phyloP scores from a whole-genome alignment of 2,329 filamentous ascomycete species.

The Claviceps maximensis region DNA sequence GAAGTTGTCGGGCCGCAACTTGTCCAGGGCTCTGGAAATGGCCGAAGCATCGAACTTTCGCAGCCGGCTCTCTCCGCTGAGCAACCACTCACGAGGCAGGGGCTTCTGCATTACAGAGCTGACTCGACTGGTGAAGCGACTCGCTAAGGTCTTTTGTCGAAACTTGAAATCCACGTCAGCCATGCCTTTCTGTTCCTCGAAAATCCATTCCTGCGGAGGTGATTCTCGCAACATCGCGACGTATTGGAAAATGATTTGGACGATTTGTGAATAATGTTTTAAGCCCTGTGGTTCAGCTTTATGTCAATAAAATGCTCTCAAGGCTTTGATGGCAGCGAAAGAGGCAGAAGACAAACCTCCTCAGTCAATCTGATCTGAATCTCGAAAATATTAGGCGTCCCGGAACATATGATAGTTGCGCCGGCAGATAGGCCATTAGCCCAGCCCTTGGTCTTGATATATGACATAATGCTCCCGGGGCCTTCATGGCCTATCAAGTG shows the following conservation, averaged over 20 bases:
- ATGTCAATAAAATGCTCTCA: not conserved
- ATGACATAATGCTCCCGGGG: slow-evolving; percentile 80
- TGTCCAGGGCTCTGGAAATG: slow-evolving; percentile 61
- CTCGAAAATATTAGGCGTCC: slow-evolving; percentile 63
- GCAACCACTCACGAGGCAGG: slow-evolving; percentile 70
- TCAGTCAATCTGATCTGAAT: slow-evolving; percentile 70
- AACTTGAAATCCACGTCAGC: slow-evolving; percentile 92
- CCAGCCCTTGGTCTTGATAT: slow-evolving; percentile 84
- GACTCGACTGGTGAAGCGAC: slow-evolving; percentile 73
- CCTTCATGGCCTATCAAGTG: slow-evolving; percentile 89
- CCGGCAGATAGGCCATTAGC: slow-evolving; percentile 73
- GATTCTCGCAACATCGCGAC: slow-evolving; percentile 71
- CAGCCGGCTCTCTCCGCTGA: slow-evolving; percentile 67
- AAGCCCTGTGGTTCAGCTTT: slow-evolving; percentile 35
- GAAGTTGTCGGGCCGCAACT: slow-evolving; percentile 78
- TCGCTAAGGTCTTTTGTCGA: slow-evolving; percentile 82
- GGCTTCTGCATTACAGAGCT: slow-evolving; percentile 87
- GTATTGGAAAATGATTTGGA: slow-evolving; percentile 82
- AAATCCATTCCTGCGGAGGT: slow-evolving; percentile 82
- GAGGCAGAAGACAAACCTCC: slow-evolving; percentile 38
- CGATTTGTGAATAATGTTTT: slow-evolving; percentile 67
- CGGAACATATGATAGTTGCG: slow-evolving; percentile 62
- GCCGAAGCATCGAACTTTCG: slow-evolving; percentile 67
- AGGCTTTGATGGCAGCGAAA: not conserved
- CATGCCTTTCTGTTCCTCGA: slow-evolving; percentile 80